phyloP scores from a whole-genome alignment of 2,329 filamentous ascomycete genomes.

The Penicillium sp. region DNA sequence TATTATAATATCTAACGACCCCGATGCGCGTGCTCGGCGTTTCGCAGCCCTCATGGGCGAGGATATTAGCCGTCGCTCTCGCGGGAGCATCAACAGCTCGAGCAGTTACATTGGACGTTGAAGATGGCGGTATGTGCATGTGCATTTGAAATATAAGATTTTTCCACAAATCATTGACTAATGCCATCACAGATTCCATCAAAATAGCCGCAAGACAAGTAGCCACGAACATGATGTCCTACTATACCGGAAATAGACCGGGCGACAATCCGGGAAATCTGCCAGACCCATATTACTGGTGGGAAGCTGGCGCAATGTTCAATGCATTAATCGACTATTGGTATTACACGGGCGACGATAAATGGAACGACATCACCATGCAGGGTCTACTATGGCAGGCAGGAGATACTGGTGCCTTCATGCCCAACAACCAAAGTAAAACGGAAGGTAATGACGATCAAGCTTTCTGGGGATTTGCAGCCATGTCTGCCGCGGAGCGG shows the following conservation, averaged over 20 bases:
- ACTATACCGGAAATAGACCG: conserved; percentile 51
- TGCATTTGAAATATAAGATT: too few species aligned
- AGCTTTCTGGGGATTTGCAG: conserved; percentile 59
- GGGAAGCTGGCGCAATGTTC: conserved; percentile 48
- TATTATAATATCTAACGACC: neutral
- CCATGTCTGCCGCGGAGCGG: conserved; percentile 57
- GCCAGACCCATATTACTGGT: conserved; percentile 50
- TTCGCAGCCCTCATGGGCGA: conserved; percentile 18
- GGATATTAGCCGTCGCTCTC: conserved; percentile 15
- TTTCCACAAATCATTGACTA: neutral
- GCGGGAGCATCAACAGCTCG: conserved; percentile 14
- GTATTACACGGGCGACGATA: conserved; percentile 44
- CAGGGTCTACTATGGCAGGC: conserved; percentile 42
- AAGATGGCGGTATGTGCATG: conserved; percentile 12
- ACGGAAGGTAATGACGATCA: conserved; percentile 59
- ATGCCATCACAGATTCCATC: conserved; percentile 42
- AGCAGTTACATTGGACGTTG: conserved; percentile 19
- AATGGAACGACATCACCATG: conserved; percentile 39
- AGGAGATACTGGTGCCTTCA: conserved; percentile 40
- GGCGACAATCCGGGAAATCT: conserved; percentile 54
- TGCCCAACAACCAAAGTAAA: conserved; percentile 44
- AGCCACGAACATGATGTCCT: conserved; percentile 52
- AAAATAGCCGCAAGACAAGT: conserved; percentile 47
- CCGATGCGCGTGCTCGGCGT: conserved; percentile 14
- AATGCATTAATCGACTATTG: conserved; percentile 44